A percentile compares a stretch with the other conserved stretches of the same genome.
These are phyloP conservation scores for Venturia oleaginea DNA, from an alignment of 2,329 filamentous ascomycete species.

Conservation along the genomic window DNA sequence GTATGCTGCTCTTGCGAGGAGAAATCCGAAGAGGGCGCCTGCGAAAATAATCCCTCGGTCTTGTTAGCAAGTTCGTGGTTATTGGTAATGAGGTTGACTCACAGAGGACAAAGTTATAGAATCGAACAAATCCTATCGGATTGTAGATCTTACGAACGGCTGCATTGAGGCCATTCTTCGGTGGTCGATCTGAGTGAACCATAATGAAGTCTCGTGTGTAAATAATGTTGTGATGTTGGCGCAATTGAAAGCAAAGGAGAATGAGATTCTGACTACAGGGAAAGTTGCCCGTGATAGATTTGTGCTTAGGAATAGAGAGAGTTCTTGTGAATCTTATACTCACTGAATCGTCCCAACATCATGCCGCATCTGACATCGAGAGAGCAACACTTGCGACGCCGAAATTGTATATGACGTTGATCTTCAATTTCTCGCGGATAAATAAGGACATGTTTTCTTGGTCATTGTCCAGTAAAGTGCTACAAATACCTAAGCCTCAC, in stretches of 20 bases:
- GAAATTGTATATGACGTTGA: neutral
- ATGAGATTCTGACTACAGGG: neutral
- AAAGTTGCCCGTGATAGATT: neutral
- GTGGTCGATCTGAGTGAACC: neutral
- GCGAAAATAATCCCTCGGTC: slow-evolving; percentile 27
- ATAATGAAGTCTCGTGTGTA: neutral
- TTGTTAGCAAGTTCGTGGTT: slow-evolving; percentile 3
- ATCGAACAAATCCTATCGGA: slow-evolving; percentile 45
- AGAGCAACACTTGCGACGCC: neutral
- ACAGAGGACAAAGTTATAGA: slow-evolving; percentile 50
- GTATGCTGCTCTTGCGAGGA: slow-evolving; percentile 40
- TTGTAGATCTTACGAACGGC: slow-evolving; percentile 30
- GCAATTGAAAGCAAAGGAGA: neutral
- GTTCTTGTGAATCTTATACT: neutral
- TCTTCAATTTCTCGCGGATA: neutral
- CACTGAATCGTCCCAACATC: neutral
- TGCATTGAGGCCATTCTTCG: neutral
- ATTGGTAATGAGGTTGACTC: slow-evolving; percentile 3
- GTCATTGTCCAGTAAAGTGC: neutral
- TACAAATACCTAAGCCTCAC: neutral
- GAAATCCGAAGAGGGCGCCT: slow-evolving; percentile 40
- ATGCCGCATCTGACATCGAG: neutral
- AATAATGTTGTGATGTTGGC: neutral
- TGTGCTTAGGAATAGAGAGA: neutral
- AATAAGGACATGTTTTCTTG: neutral